Base-by-base conservation (phyloP, 139 green algal species). In the Closterium sp. region DNA sequence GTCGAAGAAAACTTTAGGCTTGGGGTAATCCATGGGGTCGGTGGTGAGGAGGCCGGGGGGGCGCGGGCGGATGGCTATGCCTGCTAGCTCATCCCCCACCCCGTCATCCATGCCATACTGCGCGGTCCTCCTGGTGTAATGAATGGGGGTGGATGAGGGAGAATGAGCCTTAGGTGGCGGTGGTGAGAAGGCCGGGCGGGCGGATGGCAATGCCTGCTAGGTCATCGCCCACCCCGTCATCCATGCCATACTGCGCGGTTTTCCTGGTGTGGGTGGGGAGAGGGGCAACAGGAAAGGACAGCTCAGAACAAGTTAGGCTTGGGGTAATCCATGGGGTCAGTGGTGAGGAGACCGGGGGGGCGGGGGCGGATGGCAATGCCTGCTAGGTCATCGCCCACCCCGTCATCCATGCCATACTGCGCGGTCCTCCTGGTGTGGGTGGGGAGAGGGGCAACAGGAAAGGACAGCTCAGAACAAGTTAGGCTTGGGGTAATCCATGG, bases 401-500 rank as follows among this genome's bases (percentile, higher is more conserved):
- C 45, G 10, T 70, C 31, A 4, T 34, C 86, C 45, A 70, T 70
- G 31, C 30, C 86, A 34, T 88, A 32, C 10, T 17, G 31, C 1
- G 31, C 10, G 10, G 31, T 24, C 13, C 32, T 38, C 32, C 32
- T 38, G 32, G 4, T 38, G 32, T 2, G 4, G 32, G 32, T 38
- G 32, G 32, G 32, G 32, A 38, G 4, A 4, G 32, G 4, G 32
- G 4, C 2, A 4, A 38, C 2, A 38, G 32, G 32, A 4, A 38
- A 38, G 32, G 32, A 4, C 32, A n/a, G n/a, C n/a, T n/a, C n/a
- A 93, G 45, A 93, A 93, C 24, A 88, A 11, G 2, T n/a, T 38
- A 3, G 91, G 91, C 21, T 93, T 93, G 6, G 89, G 89, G 89
- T 92, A 92, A 70, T 92, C 89, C 70, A 92, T 38, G 89, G 89